Base-by-base conservation (phyloP, 768 basidiomycete genomes). In the Tricholomella constricta region DNA sequence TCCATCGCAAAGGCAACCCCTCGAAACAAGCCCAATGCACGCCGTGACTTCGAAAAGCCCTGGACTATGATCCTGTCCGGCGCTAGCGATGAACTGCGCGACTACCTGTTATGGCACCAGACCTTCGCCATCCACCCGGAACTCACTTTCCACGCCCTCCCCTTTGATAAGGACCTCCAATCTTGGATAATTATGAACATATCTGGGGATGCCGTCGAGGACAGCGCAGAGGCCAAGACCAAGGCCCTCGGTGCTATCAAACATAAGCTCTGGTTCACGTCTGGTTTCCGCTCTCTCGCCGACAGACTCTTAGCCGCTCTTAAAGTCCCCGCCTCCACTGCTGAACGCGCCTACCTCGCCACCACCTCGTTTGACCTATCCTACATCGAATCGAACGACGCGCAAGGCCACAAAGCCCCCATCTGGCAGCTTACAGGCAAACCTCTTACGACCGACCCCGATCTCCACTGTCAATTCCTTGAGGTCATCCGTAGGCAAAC, bases 121-220 rank as follows among this genome's bases (percentile, higher is more conserved):
- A 55, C 42, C 6, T 49, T 49, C 35, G 42, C 54, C 19, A 35
- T 55, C 4, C 19, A 1, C 26, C 31, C 6, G 4, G 17, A 26
- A 4, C 47, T 55, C 15, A 27, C 48, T 3, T 55, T 55, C 17
- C 36, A 20, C 19, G 17, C 45, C 25, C 14, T 55, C 38, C 27
- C 42, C 2, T 55, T 55, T 15, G 15, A 48, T 22, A 48, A 20
- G n/a, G 29, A 26, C 3, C 32, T 49, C n/a, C 22, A 19, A 22
- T 49, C 42, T 1, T 55, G 54, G 34, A 42, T 55, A 9, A 48
- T 55, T 25, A 45, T 37, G 27, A 55, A 55, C 42, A 48, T 55
- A 6, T 48, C 46, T 8, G 48, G 54, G 15, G 46, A 37, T 38
- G 43, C 54, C 2, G 54, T 55, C 2, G 31, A 38, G 47, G 8